Base-by-base conservation (phyloP, 2,329 filamentous ascomycete genomes). In the Byssothecium circinans region DNA sequence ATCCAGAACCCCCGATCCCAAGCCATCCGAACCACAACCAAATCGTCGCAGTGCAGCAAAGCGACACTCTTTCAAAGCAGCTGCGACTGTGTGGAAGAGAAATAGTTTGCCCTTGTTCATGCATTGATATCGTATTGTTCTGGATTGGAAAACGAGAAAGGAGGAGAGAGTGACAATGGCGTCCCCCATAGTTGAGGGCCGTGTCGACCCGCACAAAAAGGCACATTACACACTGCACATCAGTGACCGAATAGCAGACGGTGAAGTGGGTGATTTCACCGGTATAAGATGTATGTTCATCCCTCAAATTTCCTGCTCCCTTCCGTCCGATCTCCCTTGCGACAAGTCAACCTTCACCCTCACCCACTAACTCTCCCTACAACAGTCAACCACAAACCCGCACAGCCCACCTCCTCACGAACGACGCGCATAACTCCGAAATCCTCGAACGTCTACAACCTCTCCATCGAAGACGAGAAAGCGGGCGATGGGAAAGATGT, bases 381-480 rank as follows among this genome's bases (percentile, higher is more conserved):
- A 44, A 19, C 27, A 73, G 70, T 73, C 65, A 79, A 78, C 57
- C 70, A 77, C 61, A 78, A 75, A 56, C 74, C 75, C 20, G 51
- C 56, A 29, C 69, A 68, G 45, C 55, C 60, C 7, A 51, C 60
- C 43, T 53, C 66, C 7, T 58, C 60, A 18, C 64, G 68, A 39
- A 56, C 54, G 27, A 59, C 67, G 18, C 61, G 55, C 1, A 54
- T 69, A 29, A 62, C 57, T 7, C 15, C 34, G 8, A n/a, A 4
- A 5, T 57, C 65, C 6, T 33, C 50, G 41, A 59, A 60, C 47
- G 29, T 52, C 12, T 69, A 65, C 45, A 64, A 49, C 4, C 62
- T 73, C 6, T 56, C 45, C 7, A 54, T 73, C 27, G 54, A 61
- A 19, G 67, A 71, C 36, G 47, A 51, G 7, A 56, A 58, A 18